Evolutionary conservation across 352 stramenopile species (phyloP).

Genomic region (Phytophthora colocasiae): DNA sequence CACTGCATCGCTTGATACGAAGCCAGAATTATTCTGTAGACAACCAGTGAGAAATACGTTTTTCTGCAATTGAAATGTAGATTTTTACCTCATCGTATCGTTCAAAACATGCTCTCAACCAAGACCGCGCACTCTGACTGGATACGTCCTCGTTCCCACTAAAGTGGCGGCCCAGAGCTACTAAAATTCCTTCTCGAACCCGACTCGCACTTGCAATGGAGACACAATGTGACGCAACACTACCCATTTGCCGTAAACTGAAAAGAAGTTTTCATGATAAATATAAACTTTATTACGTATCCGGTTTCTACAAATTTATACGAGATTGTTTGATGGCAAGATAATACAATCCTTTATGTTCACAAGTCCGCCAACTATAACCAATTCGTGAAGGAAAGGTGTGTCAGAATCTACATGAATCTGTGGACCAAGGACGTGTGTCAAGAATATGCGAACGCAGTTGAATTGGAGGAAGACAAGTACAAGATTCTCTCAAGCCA

Average conservation of each 20-base stretch:
- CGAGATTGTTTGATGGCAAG: no score
- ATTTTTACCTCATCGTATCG: slow-evolving; percentile 41
- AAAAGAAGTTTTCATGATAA: no score
- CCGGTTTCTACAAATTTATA: no score
- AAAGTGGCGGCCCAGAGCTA: slow-evolving; percentile 33
- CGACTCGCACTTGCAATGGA: slow-evolving; percentile 35
- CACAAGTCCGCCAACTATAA: no score
- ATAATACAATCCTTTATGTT: no score
- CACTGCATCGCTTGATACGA: slow-evolving; percentile 35
- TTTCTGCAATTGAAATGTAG: neutral
- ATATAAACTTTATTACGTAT: no score
- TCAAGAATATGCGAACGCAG: no score
- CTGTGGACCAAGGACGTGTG: no score
- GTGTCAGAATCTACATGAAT: no score
- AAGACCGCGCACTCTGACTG: slow-evolving; percentile 20
- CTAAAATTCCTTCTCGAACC: slow-evolving; percentile 45
- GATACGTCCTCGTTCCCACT: slow-evolving; percentile 1
- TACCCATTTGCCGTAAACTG: slow-evolving; percentile 26
- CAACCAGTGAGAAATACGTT: neutral
- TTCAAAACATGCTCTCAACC: slow-evolving; percentile 30
- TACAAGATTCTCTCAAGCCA: no score
- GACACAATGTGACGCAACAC: slow-evolving; percentile 35
- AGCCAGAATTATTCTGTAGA: slow-evolving; percentile 21
- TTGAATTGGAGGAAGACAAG: no score
- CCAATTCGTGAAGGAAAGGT: no score